Conservation (phyloP, 2,329 filamentous ascomycete genomes). For the Aspergillus viridinutans region DNA sequence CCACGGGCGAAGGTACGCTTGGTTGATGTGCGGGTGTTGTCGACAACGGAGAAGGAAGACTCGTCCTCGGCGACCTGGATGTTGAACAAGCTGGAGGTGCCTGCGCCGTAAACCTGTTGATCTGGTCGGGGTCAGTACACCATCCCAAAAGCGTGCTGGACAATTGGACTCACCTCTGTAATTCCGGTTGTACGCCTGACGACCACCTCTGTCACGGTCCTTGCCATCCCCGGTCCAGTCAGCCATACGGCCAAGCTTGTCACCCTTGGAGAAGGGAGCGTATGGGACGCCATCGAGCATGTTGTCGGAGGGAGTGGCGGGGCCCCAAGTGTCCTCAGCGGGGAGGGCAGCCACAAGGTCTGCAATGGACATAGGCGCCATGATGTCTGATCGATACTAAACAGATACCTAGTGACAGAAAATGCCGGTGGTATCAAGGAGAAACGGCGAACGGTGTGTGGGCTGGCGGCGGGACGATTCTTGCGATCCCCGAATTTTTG, state of each 20-base stretch:
- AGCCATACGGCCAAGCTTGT: slow-evolving; percentile 98
- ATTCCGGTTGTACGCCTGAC: slow-evolving; percentile 87
- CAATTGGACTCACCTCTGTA: slow-evolving; percentile 66
- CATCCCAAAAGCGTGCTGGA: not conserved
- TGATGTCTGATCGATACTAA: slow-evolving; percentile 23
- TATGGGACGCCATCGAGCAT: slow-evolving; percentile 94
- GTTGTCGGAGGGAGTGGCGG: slow-evolving; percentile 74
- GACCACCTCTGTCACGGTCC: slow-evolving; percentile 64
- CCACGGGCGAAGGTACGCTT: slow-evolving; percentile 82
- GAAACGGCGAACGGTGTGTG: not conserved
- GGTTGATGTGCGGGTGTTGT: slow-evolving; percentile 81
- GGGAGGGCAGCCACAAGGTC: slow-evolving; percentile 69
- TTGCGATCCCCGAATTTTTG: slow-evolving; percentile 15
- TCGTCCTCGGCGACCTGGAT: slow-evolving; percentile 92
- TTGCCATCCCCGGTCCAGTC: slow-evolving; percentile 95
- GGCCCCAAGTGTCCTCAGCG: slow-evolving; percentile 81
- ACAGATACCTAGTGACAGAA: slow-evolving; percentile 1
- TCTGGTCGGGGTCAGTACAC: slow-evolving; percentile 50
- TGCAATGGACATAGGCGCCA: slow-evolving; percentile 55
- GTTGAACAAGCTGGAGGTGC: slow-evolving; percentile 80
- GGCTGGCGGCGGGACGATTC: slow-evolving; percentile 12
- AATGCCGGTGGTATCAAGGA: not conserved
- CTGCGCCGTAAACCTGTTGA: slow-evolving; percentile 94
- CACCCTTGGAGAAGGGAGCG: slow-evolving; percentile 95
- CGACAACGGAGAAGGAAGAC: slow-evolving; percentile 95